A percentile compares a stretch with the other conserved stretches of the same genome.
These are phyloP conservation scores for Lipomyces sp. DNA, from an alignment of 805 yeast species.

Conservation along the genomic window DNA sequence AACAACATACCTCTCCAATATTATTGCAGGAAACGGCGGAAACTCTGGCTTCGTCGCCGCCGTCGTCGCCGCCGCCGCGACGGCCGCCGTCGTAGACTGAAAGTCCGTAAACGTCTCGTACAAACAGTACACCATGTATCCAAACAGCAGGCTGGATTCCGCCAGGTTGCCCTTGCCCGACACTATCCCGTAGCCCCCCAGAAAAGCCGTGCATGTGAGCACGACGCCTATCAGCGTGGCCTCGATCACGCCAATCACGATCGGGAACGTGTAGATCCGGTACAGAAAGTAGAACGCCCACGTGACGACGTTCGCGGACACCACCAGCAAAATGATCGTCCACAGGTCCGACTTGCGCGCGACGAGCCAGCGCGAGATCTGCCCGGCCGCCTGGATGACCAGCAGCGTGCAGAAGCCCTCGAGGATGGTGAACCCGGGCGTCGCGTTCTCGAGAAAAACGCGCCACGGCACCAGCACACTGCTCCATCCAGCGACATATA, in stretches of 20 bases:
- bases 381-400: constrained; percentile 90
- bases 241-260: constrained; percentile 60
- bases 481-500: constrained; percentile 34
- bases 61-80: background rate
- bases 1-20: constrained; percentile 37
- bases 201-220: constrained; percentile 66
- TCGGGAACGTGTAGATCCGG: constrained; percentile 74
- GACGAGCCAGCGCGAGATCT: constrained; percentile 69
- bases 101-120: constrained; percentile 91
- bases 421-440: constrained; percentile 81
- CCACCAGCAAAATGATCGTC: constrained; percentile 68
- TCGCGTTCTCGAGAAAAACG: constrained; percentile 65
- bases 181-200: constrained; percentile 80
- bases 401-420: constrained; percentile 92
- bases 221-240: constrained; percentile 86
- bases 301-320: constrained; percentile 72
- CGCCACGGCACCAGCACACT: constrained; percentile 65
- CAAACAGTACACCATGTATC: constrained; percentile 87
- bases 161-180: constrained; percentile 84
- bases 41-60: constrained; percentile 18
- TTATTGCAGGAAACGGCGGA: constrained; percentile 39
- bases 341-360: constrained; percentile 53
- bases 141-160: constrained; percentile 80
- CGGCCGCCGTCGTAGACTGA: constrained; percentile 40
- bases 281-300: constrained; percentile 74